A percentile compares a stretch with the other conserved stretches of the same genome.
Conservation (phyloP, 2,329 filamentous ascomycete species). For the Pyricularia grisea region DNA sequence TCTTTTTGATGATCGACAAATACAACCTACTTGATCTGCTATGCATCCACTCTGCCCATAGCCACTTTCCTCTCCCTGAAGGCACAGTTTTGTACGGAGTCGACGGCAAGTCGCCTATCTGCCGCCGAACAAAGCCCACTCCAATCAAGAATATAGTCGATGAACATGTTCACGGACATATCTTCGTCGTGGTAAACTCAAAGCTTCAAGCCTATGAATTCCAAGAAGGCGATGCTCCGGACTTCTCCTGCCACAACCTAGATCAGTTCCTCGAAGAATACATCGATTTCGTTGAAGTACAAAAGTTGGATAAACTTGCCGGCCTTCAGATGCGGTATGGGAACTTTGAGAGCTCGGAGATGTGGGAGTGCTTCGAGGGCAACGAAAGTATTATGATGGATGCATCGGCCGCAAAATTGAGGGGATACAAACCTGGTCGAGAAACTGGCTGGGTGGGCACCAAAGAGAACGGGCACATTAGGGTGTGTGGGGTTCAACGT, state of each 20-base stretch:
- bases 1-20: background rate
- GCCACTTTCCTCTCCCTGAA: background rate
- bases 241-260: background rate
- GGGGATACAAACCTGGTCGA: background rate
- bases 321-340: background rate
- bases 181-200: background rate
- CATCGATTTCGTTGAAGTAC: background rate
- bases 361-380: constrained; percentile 1
- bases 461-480: background rate
- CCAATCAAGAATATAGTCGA: background rate
- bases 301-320: background rate
- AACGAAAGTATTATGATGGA: constrained; percentile 2
- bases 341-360: background rate
- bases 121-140: constrained; percentile 1
- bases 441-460: constrained; percentile 1
- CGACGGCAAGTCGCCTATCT: background rate
- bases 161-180: background rate
- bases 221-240: constrained; percentile 1
- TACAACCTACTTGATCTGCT: background rate
- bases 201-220: constrained; percentile 1
- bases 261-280: background rate
- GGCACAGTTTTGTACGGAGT: constrained; percentile 1
- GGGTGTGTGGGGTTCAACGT: background rate
- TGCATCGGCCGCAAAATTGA: constrained; percentile 1
- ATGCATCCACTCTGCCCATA: constrained; percentile 1